These are phyloP conservation scores for Penicillium crystallinum DNA, from an alignment of 495 filamentous ascomycete species.

Conservation along the genomic window DNA sequence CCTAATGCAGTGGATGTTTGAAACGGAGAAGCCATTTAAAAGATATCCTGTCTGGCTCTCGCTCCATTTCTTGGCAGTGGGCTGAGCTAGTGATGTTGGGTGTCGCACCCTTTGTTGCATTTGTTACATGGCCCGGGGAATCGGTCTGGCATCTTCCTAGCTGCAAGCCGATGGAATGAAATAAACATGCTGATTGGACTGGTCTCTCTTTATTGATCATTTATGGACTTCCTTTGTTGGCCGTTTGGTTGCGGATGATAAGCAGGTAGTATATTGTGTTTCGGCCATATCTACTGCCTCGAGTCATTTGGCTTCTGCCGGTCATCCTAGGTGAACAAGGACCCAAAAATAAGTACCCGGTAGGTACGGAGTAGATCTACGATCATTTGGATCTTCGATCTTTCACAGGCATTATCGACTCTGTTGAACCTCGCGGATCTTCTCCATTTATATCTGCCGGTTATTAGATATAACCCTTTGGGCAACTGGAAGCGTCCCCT, in stretches of 20 bases:
- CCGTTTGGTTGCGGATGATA: not conserved
- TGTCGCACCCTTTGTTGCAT: not conserved
- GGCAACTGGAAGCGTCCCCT: not conserved
- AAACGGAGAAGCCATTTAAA: constrained; percentile 1
- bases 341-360: not conserved
- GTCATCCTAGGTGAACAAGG: not conserved
- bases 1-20: not conserved
- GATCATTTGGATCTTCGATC: constrained; percentile 1
- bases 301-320: not conserved
- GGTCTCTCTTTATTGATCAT: not conserved
- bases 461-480: not conserved
- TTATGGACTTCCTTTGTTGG: not conserved
- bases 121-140: not conserved
- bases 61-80: not conserved
- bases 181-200: not conserved
- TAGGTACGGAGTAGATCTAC: not conserved
- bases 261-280: constrained; percentile 5
- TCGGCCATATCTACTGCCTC: not conserved
- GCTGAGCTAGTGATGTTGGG: not conserved
- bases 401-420: not conserved
- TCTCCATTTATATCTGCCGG: not conserved
- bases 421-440: not conserved
- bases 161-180: not conserved
- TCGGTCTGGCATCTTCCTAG: not conserved
- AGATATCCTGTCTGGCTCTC: not conserved